Evolutionary conservation across 2,329 filamentous ascomycete genomes (phyloP).

Genomic region (Aspergillus ruber): DNA sequence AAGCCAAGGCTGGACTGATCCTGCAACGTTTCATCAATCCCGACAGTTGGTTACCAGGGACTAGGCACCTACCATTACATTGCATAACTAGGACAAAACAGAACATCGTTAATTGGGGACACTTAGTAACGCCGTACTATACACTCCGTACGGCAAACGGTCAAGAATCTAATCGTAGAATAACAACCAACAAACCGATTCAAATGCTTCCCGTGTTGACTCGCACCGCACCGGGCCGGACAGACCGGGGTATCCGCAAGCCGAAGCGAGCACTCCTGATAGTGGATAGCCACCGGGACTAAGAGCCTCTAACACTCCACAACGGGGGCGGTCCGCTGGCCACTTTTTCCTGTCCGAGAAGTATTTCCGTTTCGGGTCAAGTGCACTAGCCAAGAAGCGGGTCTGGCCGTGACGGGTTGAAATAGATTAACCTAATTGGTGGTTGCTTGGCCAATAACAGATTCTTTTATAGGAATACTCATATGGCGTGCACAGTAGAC

Average conservation of each 20-base stretch:
- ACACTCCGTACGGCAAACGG: too few species aligned
- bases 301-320: neutral
- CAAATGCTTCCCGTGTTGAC: too few species aligned
- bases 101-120: too few species aligned
- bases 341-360: neutral
- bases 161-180: too few species aligned
- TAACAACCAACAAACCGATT: too few species aligned
- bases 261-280: neutral
- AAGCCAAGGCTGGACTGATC: too few species aligned
- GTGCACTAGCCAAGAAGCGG: neutral
- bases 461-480: neutral
- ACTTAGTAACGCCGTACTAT: too few species aligned
- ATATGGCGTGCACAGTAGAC: neutral
- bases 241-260: neutral
- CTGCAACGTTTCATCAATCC: too few species aligned
- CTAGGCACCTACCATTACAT: too few species aligned
- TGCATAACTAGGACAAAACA: too few species aligned
- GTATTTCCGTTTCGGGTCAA: neutral
- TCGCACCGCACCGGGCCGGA: too few species aligned
- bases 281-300: neutral
- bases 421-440: neutral
- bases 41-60: too few species aligned
- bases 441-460: neutral
- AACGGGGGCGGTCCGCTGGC: neutral
- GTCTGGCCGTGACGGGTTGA: neutral